phyloP scores from a whole-genome alignment of 768 basidiomycete genomes.

The Mycena vitilis region DNA sequence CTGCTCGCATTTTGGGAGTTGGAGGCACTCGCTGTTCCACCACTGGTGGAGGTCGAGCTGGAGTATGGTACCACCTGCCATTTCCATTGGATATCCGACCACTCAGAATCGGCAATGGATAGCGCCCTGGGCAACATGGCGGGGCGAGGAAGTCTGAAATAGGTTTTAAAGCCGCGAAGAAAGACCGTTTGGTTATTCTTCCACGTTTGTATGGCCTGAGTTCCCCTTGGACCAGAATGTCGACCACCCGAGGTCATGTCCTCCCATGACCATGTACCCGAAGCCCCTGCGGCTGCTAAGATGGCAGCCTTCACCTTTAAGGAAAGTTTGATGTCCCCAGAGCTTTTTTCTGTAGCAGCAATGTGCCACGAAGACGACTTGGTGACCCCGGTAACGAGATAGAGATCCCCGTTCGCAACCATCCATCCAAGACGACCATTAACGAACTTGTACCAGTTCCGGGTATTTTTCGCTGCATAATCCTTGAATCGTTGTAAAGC shows the following conservation, averaged over 20 bases:
- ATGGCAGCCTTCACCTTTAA: conserved; percentile 24
- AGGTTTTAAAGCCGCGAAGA: conserved; percentile 23
- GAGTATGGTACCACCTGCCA: background rate
- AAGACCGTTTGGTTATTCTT: conserved; percentile 25
- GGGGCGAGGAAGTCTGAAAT: background rate
- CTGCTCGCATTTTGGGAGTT: background rate
- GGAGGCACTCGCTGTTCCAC: background rate
- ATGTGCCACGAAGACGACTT: conserved; percentile 18
- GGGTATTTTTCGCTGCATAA: conserved; percentile 4
- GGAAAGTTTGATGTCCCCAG: background rate
- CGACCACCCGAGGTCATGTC: background rate
- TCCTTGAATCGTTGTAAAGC: background rate
- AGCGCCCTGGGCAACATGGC: background rate
- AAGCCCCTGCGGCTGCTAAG: conserved; percentile 3
- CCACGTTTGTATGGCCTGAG: background rate
- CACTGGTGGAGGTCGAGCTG: background rate
- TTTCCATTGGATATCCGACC: background rate
- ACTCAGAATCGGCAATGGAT: background rate
- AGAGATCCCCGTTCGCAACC: conserved; percentile 15
- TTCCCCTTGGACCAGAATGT: conserved; percentile 2
- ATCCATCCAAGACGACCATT: background rate
- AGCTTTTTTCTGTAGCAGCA: background rate
- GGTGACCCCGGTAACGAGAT: conserved; percentile 23
- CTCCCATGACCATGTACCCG: conserved; percentile 23
- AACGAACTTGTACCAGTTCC: conserved; percentile 26